Percentiles rank a stretch among this genome's conserved stretches.
Conservation (phyloP, 2,329 filamentous ascomycete species). For the Lachnellula suecica region DNA sequence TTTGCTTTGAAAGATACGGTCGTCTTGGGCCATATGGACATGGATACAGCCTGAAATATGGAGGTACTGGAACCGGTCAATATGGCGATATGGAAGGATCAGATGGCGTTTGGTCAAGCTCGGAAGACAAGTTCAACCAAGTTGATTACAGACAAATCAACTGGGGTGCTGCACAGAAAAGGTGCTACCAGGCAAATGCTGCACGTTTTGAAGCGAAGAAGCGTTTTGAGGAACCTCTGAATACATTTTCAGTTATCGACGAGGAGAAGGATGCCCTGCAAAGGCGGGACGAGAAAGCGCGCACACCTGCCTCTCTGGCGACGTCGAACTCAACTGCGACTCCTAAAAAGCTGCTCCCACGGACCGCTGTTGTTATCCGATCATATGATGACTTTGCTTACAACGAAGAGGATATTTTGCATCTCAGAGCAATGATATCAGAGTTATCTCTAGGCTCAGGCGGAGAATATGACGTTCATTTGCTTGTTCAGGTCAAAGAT, state of each 20-base stretch:
- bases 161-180: conserved; percentile 76
- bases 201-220: conserved; percentile 56
- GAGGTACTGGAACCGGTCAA: conserved; percentile 82
- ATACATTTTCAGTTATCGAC: conserved; percentile 19
- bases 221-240: conserved; percentile 8
- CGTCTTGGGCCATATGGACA: conserved; percentile 86
- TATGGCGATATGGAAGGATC: conserved; percentile 79
- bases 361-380: conserved; percentile 78
- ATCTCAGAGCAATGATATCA: conserved; percentile 78
- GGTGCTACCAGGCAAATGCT: conserved; percentile 70
- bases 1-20: conserved; percentile 93
- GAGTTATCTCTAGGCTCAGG: conserved; percentile 80
- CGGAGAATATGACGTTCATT: conserved; percentile 82
- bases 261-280: background rate
- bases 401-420: conserved; percentile 77
- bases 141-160: conserved; percentile 76
- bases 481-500: conserved; percentile 81
- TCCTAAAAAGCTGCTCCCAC: conserved; percentile 39
- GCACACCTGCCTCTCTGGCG: conserved; percentile 1
- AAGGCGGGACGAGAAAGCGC: conserved; percentile 2
- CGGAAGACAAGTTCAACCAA: conserved; percentile 49
- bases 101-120: conserved; percentile 70
- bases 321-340: background rate
- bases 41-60: conserved; percentile 76
- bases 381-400: conserved; percentile 81